Percentiles rank a stretch among this genome's conserved stretches.
Conservation (phyloP, 352 stramenopile genomes). For the Pilasporangium apinafurcum region DNA sequence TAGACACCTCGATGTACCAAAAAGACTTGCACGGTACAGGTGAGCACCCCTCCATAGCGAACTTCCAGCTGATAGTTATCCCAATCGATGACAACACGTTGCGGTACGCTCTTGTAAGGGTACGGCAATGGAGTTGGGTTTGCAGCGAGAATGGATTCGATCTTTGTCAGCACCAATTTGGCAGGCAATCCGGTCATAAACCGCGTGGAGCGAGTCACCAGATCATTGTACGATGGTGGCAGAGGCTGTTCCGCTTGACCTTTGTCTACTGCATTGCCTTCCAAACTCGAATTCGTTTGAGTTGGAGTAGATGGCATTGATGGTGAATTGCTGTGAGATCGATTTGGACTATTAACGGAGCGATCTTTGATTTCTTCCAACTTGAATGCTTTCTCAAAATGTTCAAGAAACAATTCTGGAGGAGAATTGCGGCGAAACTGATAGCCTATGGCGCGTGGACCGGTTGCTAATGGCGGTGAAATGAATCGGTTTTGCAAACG, state of each 20-base stretch:
- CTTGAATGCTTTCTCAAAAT: slow-evolving; percentile 43
- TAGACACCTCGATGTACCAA: slow-evolving; percentile 77
- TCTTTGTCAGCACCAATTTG: slow-evolving; percentile 55
- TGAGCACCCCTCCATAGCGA: slow-evolving; percentile 46
- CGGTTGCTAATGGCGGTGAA: slow-evolving; percentile 49
- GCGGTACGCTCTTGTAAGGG: slow-evolving; percentile 30
- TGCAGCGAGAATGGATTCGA: slow-evolving; percentile 41
- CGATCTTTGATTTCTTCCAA: slow-evolving; percentile 28
- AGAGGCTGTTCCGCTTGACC: slow-evolving; percentile 4
- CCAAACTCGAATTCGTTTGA: background rate
- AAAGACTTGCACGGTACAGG: slow-evolving; percentile 77
- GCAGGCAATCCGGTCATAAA: slow-evolving; percentile 67
- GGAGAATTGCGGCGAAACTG: slow-evolving; percentile 60
- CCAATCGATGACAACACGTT: slow-evolving; percentile 63
- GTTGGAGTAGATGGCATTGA: slow-evolving; percentile 4
- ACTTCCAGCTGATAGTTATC: slow-evolving; percentile 71
- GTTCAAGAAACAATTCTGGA: slow-evolving; percentile 49
- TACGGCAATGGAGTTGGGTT: slow-evolving; percentile 39
- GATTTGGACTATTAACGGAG: background rate
- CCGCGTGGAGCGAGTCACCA: slow-evolving; percentile 61
- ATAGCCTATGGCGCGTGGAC: slow-evolving; percentile 20
- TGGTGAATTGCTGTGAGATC: background rate
- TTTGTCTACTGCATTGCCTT: background rate
- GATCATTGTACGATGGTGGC: slow-evolving; percentile 53
- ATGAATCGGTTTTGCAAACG: too few species aligned